Base-by-base conservation (phyloP, 805 yeast genomes). In the Yamadazyma sp. region DNA sequence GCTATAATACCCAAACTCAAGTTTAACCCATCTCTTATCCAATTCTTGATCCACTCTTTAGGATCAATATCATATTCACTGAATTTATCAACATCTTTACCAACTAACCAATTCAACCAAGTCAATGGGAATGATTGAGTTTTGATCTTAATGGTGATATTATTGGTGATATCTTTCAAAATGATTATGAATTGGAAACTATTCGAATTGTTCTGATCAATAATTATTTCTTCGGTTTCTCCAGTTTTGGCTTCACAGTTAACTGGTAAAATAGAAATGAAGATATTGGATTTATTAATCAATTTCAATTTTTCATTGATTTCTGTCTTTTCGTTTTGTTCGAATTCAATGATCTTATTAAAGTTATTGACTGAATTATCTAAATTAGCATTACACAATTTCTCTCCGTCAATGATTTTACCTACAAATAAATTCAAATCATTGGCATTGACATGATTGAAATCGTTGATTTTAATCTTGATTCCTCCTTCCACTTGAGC, bases 31-130 rank as follows among this genome's bases (percentile, higher is more conserved):
- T 63, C 60, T 35, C 48, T 55, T 9, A 79, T 39, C 76, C 78
- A 67, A 25, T 50, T 65, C 29, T 53, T 56, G 6, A 67, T 69
- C 73, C 73, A 67, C 37, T 63, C 71, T 31, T 61, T 45, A 9
- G 72, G 69, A 36, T 66, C 67, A 20, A 66, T 56, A 6, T 56
- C 59, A n/a, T 44, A 39, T 22, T 49, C 59, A 10, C 47, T 31
- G 21, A 52, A 44, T 12, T 40, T 37, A 7, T 48, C 47, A 36
- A 45, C 35, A 8, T 45, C 48, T 17, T 61, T 55, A 10, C 79
- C 75, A 41, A 76, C 80, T n/a, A 91, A 70, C 98, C 98, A 93
- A n/a, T 76, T 66, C 7, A 88, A 82, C 98, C 98, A 93, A 53
- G 77, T 80, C 30, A 76, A 55, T 8, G 98, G 98, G 68, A 87